Conservation (phyloP, 169 alveolate species). For the Plasmodium gonderi region DNA sequence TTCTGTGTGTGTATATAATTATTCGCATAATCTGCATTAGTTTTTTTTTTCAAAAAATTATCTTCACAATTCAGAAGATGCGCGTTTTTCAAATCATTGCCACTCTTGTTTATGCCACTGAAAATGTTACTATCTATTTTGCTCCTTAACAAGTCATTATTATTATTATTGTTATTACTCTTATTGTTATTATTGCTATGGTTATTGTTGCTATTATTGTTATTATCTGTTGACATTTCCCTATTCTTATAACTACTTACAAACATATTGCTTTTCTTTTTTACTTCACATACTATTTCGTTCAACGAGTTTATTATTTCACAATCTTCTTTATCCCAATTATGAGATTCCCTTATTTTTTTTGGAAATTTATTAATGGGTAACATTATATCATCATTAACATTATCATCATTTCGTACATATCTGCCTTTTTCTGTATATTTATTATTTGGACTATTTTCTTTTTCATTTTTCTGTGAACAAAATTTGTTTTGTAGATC, state of each 20-base stretch:
- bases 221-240: neutral
- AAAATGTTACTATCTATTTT: neutral
- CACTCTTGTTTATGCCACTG: neutral
- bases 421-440: neutral
- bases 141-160: neutral
- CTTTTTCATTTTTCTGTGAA: neutral
- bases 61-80: neutral
- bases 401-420: neutral
- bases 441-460: neutral
- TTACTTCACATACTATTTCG: conserved; percentile 10
- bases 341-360: neutral
- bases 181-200: too few relatives aligned
- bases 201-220: too few relatives aligned
- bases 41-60: neutral
- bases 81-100: neutral
- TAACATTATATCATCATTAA: neutral
- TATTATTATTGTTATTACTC: too few relatives aligned
- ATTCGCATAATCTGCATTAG: neutral
- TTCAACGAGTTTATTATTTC: conserved; percentile 11
- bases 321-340: conserved; percentile 12
- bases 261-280: conserved; percentile 12
- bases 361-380: neutral
- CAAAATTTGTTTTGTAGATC: neutral
- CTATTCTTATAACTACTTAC: conserved; percentile 18
- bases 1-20: neutral